Evolutionary conservation across 1,284 basidiomycete species (phyloP).

Genomic region (Ganoderma boninense): DNA sequence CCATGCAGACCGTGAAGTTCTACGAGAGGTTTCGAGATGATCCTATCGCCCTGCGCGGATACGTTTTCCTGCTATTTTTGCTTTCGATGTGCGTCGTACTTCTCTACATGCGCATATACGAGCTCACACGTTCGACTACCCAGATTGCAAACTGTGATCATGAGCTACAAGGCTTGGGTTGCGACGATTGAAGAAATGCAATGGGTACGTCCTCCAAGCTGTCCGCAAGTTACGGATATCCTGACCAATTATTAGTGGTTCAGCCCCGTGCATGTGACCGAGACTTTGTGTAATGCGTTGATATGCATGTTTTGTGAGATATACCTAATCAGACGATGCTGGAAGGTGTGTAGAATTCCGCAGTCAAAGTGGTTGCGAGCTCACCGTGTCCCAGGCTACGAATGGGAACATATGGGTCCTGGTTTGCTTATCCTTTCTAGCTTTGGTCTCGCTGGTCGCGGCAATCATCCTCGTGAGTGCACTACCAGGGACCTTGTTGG

Average conservation of each 20-base stretch:
- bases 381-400: slow-evolving; percentile 46
- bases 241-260: slow-evolving; percentile 42
- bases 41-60: slow-evolving; percentile 49
- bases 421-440: slow-evolving; percentile 40
- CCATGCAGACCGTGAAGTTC: slow-evolving; percentile 55
- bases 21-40: slow-evolving; percentile 53
- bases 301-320: slow-evolving; percentile 55
- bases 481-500: background rate
- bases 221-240: background rate
- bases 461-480: slow-evolving; percentile 49
- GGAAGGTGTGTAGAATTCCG: slow-evolving; percentile 49
- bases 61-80: slow-evolving; percentile 49
- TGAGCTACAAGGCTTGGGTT: slow-evolving; percentile 58
- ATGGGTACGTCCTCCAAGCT: slow-evolving; percentile 46
- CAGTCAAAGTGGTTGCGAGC: background rate
- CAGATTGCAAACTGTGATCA: slow-evolving; percentile 56
- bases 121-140: background rate
- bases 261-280: slow-evolving; percentile 50
- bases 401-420: slow-evolving; percentile 48
- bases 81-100: slow-evolving; percentile 51
- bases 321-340: slow-evolving; percentile 57
- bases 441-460: slow-evolving; percentile 38
- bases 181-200: slow-evolving; percentile 45
- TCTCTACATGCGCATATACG: background rate
- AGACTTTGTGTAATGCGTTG: slow-evolving; percentile 56